These are phyloP conservation scores for Brassica rapa DNA, from an alignment of 345 rosid species.

Conservation along the genomic window DNA sequence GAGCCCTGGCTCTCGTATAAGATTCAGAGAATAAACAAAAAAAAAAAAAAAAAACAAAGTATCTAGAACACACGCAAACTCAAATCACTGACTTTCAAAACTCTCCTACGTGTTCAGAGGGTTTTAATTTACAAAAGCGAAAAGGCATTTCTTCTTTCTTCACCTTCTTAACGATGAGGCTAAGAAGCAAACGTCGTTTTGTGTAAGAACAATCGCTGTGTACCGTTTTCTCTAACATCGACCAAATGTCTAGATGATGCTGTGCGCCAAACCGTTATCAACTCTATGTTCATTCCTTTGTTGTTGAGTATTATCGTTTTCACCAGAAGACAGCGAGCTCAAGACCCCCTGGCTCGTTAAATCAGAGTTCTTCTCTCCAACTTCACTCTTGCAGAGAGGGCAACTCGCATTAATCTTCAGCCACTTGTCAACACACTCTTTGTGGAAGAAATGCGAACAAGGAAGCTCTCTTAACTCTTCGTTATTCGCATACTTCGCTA, in stretches of 20 bases:
- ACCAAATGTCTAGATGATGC: constrained; percentile 33
- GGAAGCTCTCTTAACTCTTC: constrained; percentile 94
- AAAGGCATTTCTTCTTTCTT: constrained; percentile 18
- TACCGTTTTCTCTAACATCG: background rate
- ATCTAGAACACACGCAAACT: constrained; percentile 30
- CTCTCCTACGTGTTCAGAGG: constrained; percentile 24
- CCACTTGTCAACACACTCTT: constrained; percentile 97
- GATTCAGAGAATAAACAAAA: background rate
- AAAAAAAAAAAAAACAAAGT: constrained; percentile 5
- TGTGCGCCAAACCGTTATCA: constrained; percentile 41
- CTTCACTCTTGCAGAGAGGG: constrained; percentile 93
- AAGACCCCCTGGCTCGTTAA: constrained; percentile 46
- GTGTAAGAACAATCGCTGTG: constrained; percentile 17
- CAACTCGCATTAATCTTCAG: constrained; percentile 89
- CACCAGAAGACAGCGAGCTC: constrained; percentile 44
- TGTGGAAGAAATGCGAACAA: constrained; percentile 87
- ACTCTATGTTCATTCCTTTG: constrained; percentile 45
- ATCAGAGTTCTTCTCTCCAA: constrained; percentile 57
- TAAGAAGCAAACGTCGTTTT: background rate
- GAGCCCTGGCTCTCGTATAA: constrained; percentile 16
- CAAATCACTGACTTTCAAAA: constrained; percentile 21
- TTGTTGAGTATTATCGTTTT: constrained; percentile 36
- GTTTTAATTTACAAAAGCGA: constrained; percentile 18
- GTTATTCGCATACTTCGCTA: constrained; percentile 88
- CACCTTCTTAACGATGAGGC: constrained; percentile 11